A percentile compares a stretch with the other conserved stretches of the same genome.
Conservation (phyloP, 1,284 basidiomycete species). For the Puccinia novopanici region DNA sequence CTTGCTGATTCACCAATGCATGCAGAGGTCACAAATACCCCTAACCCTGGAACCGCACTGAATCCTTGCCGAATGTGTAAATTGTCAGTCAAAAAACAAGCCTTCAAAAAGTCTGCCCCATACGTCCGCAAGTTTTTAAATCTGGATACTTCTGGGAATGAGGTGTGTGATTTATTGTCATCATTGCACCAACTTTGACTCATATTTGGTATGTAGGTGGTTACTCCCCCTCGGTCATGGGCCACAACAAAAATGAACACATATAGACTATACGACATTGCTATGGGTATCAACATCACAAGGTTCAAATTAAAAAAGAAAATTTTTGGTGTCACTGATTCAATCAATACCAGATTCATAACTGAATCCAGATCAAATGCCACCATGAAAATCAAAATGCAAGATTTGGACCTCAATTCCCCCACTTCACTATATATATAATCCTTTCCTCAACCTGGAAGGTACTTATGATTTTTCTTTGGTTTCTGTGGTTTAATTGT, state of each 20-base stretch:
- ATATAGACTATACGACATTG: not conserved
- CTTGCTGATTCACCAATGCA: not conserved
- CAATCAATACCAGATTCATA: not conserved
- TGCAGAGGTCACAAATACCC: not conserved
- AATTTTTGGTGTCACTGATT: not conserved
- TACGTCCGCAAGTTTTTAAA: not conserved
- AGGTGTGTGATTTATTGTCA: not conserved
- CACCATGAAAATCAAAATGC: conserved; percentile 52
- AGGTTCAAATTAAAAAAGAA: not conserved
- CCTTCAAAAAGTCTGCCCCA: not conserved
- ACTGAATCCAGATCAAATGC: conserved; percentile 51
- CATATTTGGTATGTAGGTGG: not conserved
- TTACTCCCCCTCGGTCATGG: not conserved
- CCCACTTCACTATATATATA: conserved; percentile 57
- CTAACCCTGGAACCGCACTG: not conserved
- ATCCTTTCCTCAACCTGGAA: conserved; percentile 55
- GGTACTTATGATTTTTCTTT: conserved; percentile 52
- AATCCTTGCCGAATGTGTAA: conserved; percentile 1
- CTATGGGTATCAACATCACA: not conserved
- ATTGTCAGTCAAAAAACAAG: too few relatives aligned
- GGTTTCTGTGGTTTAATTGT: too few relatives aligned
- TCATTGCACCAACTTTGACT: not conserved
- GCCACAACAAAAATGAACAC: not conserved
- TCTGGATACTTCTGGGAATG: not conserved
- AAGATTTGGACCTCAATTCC: conserved; percentile 54